phyloP scores from a whole-genome alignment of 78 protist genomes.

The Dictyostelium purpureum region DNA sequence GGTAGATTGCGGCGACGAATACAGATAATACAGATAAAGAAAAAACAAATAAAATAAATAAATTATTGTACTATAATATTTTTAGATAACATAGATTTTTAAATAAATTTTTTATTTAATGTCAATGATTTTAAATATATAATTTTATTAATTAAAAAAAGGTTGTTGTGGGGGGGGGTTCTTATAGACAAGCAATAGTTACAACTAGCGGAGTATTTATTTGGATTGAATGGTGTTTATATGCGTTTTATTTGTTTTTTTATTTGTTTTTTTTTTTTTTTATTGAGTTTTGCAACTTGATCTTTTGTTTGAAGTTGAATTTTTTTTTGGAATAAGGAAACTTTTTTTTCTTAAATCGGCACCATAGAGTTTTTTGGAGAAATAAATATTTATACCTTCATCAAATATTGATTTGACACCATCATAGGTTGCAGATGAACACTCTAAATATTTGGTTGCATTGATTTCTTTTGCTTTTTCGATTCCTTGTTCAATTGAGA shows the following conservation, averaged over 20 bases:
- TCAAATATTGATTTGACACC: neutral
- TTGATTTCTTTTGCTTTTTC: slow-evolving; percentile 9
- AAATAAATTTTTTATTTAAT: no score
- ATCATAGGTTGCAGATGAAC: neutral
- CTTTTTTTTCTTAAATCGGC: neutral
- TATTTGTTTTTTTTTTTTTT: neutral
- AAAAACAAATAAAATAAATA: neutral
- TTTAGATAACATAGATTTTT: no score
- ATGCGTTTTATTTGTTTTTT: neutral
- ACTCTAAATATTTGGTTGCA: neutral
- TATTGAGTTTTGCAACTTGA: neutral
- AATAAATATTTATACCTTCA: neutral
- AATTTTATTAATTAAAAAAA: no score
- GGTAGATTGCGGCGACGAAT: slow-evolving; percentile 65
- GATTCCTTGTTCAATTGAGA: neutral
- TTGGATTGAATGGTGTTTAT: no score
- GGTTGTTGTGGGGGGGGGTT: no score
- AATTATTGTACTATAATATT: no score
- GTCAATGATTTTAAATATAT: no score
- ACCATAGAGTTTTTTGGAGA: neutral
- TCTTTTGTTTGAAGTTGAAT: neutral
- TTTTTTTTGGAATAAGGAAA: neutral
- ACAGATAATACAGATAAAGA: neutral
- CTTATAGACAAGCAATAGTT: no score
- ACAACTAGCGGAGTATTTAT: no score